These are phyloP conservation scores for Pseudohalonectria lignicola DNA, from an alignment of 2,329 filamentous ascomycete genomes.

Conservation along the genomic window DNA sequence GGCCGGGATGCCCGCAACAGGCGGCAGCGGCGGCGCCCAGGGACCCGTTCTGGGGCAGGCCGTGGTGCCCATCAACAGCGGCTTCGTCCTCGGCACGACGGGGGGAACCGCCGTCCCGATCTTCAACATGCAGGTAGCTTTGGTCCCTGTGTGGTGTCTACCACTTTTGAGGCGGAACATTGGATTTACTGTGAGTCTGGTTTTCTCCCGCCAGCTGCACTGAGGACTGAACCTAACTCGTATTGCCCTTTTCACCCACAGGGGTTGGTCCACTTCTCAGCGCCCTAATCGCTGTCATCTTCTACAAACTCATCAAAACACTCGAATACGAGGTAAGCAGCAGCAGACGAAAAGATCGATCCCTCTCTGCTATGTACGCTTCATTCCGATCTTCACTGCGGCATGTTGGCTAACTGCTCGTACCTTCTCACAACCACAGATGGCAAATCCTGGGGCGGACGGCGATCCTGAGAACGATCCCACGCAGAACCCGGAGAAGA, in stretches of 20 bases:
- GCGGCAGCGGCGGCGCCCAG: background rate
- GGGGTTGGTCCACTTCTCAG: conserved; percentile 41
- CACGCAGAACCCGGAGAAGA: conserved; percentile 29
- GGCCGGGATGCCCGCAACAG: background rate
- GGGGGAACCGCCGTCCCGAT: background rate
- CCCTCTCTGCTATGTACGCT: no score
- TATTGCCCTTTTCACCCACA: conserved; percentile 17
- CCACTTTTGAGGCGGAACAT: conserved; percentile 30
- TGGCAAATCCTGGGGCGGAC: conserved; percentile 35
- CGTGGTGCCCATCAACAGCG: background rate
- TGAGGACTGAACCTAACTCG: no score
- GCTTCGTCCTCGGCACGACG: conserved; percentile 1
- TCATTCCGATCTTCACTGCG: no score
- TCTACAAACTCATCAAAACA: conserved; percentile 39
- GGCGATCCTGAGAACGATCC: conserved; percentile 30
- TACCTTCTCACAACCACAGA: conserved; percentile 12
- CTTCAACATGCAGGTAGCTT: conserved; percentile 20
- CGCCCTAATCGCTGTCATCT: conserved; percentile 31
- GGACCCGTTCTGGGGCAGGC: no score
- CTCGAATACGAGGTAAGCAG: conserved; percentile 33
- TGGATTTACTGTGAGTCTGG: conserved; percentile 32
- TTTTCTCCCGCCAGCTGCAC: no score
- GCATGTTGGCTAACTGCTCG: background rate
- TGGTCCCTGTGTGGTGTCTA: conserved; percentile 31
- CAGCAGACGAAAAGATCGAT: no score